phyloP scores from a whole-genome alignment of 306 rosid species.

The Hylodesmum podocarpum region DNA sequence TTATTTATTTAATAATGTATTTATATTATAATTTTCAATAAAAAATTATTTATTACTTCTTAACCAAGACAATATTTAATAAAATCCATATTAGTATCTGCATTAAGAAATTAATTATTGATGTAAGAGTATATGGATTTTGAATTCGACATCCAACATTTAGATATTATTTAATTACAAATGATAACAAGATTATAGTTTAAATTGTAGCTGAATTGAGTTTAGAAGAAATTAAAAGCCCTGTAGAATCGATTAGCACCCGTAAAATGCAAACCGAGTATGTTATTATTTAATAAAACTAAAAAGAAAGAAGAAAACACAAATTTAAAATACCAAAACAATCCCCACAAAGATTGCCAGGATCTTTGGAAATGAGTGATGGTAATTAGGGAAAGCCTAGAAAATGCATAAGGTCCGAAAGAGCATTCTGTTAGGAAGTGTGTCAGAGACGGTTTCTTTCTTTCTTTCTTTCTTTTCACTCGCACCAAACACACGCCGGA shows the following conservation, averaged over 20 bases:
- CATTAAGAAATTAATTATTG: background rate
- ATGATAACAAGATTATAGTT: background rate
- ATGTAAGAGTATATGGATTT: background rate
- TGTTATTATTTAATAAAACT: background rate
- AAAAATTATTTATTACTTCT: background rate
- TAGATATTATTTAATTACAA: background rate
- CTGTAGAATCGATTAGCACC: background rate
- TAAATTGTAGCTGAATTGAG: background rate
- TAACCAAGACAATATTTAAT: background rate
- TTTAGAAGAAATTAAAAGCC: background rate
- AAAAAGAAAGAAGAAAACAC: background rate
- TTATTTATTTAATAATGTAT: background rate
- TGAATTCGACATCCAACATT: background rate
- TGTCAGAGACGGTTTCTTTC: conserved; percentile 41
- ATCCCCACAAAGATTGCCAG: background rate
- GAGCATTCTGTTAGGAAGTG: conserved; percentile 42
- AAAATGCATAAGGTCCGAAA: conserved; percentile 18
- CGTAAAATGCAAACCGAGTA: background rate
- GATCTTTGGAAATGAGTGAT: background rate
- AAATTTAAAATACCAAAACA: background rate
- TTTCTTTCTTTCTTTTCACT: conserved; percentile 27
- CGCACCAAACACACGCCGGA: conserved; percentile 42
- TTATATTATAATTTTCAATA: background rate
- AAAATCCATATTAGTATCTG: background rate
- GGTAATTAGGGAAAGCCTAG: conserved; percentile 23